Conservation (phyloP, 1,139 yeast species). For the Candida tetrigidarum region DNA sequence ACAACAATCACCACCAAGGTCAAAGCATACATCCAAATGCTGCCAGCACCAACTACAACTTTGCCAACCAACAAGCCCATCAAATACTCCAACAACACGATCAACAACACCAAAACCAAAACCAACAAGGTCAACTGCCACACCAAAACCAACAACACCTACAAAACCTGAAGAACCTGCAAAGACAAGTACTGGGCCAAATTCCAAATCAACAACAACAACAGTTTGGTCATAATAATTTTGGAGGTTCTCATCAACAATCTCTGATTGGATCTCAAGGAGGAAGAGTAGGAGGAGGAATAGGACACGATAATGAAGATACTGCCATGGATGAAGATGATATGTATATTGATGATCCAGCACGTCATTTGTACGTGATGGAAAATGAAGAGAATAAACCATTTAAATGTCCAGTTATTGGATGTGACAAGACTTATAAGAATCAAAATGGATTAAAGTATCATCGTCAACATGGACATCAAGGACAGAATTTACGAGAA, state of each 20-base stretch:
- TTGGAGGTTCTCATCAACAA: constrained; percentile 19
- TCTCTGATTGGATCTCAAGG: constrained; percentile 20
- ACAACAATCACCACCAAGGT: constrained; percentile 9
- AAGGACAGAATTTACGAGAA: constrained; percentile 87
- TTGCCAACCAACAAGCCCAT: constrained; percentile 18
- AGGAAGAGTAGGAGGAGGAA: too few relatives aligned
- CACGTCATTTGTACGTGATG: constrained; percentile 88
- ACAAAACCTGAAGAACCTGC: constrained; percentile 22
- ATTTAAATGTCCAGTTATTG: constrained; percentile 96
- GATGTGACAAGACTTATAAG: constrained; percentile 96
- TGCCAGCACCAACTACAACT: constrained; percentile 15
- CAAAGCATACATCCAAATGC: constrained; percentile 13
- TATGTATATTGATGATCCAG: constrained; percentile 88
- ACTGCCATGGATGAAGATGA: constrained; percentile 42
- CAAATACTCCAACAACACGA: constrained; percentile 21
- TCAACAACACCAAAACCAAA: constrained; percentile 21
- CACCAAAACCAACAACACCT: constrained; percentile 21
- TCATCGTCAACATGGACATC: constrained; percentile 97
- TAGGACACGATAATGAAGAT: constrained; percentile 4
- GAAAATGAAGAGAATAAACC: constrained; percentile 95
- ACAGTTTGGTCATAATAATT: constrained; percentile 8
- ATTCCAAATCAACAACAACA: constrained; percentile 9
- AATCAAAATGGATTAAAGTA: constrained; percentile 97
- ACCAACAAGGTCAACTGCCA: constrained; percentile 20
- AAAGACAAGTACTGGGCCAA: constrained; percentile 18